These are phyloP conservation scores for Backusella australiensis DNA, from an alignment of 192 early-diverging fungal genomes.

Conservation along the genomic window DNA sequence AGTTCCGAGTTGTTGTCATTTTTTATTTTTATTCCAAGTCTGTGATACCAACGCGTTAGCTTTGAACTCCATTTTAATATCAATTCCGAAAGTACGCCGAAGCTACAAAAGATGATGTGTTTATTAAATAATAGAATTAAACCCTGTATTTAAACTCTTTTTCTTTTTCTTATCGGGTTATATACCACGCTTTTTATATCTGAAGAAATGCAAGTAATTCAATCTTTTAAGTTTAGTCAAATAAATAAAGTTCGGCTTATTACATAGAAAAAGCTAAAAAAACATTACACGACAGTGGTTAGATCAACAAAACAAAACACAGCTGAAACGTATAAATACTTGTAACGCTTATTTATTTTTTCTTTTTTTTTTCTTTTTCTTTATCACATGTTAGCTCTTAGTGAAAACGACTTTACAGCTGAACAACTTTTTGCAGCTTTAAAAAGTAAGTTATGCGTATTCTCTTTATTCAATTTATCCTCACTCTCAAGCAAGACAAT, in stretches of 20 bases:
- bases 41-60: not conserved
- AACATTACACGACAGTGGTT: not conserved
- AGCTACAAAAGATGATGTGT: not conserved
- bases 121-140: not conserved
- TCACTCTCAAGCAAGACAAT: not conserved
- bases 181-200: not conserved
- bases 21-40: not conserved
- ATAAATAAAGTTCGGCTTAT: not conserved
- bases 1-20: not conserved
- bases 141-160: not conserved
- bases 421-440: constrained; percentile 4
- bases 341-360: not conserved
- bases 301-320: not conserved
- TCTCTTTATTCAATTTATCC: not conserved
- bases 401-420: not conserved
- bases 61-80: not conserved
- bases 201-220: not conserved
- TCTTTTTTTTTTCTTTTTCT: not conserved
- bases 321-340: not conserved
- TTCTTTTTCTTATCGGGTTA: not conserved
- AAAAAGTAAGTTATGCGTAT: not conserved
- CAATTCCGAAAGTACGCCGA: not conserved
- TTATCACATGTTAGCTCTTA: not conserved
- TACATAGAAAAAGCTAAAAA: not conserved
- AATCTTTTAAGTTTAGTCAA: not conserved